Percentiles rank a stretch among this genome's conserved stretches.
These are phyloP conservation scores for Plasmopara viticola DNA, from an alignment of 352 stramenopile species.

Conservation along the genomic window DNA sequence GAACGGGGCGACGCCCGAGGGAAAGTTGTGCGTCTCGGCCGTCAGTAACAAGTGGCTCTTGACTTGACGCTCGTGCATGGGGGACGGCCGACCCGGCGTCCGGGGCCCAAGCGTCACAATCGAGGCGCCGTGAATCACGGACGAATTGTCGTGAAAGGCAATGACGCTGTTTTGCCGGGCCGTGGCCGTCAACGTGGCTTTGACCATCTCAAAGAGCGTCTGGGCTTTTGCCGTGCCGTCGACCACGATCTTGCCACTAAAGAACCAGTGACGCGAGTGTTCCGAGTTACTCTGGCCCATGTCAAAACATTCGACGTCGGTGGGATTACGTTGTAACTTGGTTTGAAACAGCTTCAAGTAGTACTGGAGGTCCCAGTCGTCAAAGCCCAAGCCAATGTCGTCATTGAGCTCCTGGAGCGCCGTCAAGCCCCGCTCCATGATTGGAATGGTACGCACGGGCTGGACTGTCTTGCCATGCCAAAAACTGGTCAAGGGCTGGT, in stretches of 20 bases:
- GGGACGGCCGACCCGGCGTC: constrained; percentile 55
- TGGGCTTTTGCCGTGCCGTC: constrained; percentile 94
- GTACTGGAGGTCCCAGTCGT: constrained; percentile 98
- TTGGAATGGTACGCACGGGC: constrained; percentile 87
- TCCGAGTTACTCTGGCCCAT: constrained; percentile 99
- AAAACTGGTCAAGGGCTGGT: constrained; percentile 86
- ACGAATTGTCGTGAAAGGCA: constrained; percentile 99
- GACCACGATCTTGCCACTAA: constrained; percentile 98
- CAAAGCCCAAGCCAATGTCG: constrained; percentile 94
- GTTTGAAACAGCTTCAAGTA: constrained; percentile 97
- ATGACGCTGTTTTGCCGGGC: constrained; percentile 95
- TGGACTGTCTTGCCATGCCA: constrained; percentile 76
- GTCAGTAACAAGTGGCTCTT: constrained; percentile 96
- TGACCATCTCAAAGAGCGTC: constrained; percentile 99
- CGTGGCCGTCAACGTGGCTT: constrained; percentile 91
- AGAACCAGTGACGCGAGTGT: constrained; percentile 99
- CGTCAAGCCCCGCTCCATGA: constrained; percentile 91
- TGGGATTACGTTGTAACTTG: constrained; percentile 96
- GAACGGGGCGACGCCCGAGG: constrained; percentile 93
- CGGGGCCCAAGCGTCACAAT: constrained; percentile 81
- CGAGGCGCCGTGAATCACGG: constrained; percentile 91
- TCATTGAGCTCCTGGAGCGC: constrained; percentile 95
- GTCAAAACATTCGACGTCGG: constrained; percentile 99
- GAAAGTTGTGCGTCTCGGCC: constrained; percentile 99
- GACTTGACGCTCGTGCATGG: constrained; percentile 55